phyloP scores from a whole-genome alignment of 2,329 filamentous ascomycete species.

The Colletotrichum tabaci region DNA sequence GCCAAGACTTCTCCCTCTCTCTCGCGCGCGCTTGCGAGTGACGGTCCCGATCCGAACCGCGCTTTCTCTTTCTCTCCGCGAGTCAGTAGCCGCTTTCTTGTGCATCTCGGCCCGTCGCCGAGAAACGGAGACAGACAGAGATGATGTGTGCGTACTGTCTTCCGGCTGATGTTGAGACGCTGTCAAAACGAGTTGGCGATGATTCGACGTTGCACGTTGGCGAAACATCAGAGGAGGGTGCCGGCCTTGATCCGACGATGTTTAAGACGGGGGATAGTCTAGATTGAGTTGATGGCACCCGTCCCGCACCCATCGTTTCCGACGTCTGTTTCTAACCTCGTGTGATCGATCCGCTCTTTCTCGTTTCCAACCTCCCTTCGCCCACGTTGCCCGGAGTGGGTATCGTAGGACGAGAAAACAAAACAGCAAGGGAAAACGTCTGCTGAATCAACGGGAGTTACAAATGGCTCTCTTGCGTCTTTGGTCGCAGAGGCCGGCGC shows the following conservation, averaged over 20 bases:
- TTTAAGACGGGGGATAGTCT: neutral
- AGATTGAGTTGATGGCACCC: neutral
- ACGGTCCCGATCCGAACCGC: constrained; percentile 12
- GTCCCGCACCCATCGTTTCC: neutral
- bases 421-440: neutral
- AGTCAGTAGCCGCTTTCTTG: constrained; percentile 16
- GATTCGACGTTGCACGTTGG: constrained; percentile 3
- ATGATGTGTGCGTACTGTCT: neutral
- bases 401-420: too few relatives aligned
- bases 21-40: constrained; percentile 1
- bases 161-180: constrained; percentile 3
- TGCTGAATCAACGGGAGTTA: neutral
- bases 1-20: constrained; percentile 3
- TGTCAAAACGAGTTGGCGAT: neutral
- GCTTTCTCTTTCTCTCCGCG: neutral
- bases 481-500: neutral
- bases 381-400: neutral
- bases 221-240: neutral
- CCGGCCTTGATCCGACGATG: neutral
- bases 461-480: constrained; percentile 4
- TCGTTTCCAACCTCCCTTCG: neutral
- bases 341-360: neutral
- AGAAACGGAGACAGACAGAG: too few relatives aligned
- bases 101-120: neutral
- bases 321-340: neutral